These are phyloP conservation scores for Ophiocytium majus DNA, from an alignment of 352 stramenopile species.

Conservation along the genomic window DNA sequence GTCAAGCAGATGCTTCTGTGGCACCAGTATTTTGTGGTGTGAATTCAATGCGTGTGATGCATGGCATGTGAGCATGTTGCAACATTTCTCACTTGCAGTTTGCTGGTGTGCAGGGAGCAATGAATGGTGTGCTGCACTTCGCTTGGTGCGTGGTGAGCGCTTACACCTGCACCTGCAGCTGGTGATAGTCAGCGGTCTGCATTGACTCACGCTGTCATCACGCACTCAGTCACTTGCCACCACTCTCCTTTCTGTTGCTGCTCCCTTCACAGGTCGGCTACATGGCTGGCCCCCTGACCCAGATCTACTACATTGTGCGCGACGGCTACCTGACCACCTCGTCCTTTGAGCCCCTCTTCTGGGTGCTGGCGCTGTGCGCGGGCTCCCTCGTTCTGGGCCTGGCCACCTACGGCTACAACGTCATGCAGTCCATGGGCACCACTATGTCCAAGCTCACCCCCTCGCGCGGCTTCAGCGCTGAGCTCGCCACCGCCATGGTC, in stretches of 20 bases:
- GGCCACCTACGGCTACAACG: conserved; percentile 66
- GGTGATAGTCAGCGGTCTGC: no score
- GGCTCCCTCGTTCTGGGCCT: conserved; percentile 63
- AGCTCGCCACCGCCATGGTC: conserved; percentile 67
- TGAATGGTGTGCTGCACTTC: no score
- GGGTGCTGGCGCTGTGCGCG: conserved; percentile 57
- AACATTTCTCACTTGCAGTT: no score
- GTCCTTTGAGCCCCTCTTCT: conserved; percentile 31
- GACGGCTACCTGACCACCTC: conserved; percentile 51
- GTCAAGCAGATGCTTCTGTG: no score
- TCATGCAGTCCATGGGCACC: conserved; percentile 66
- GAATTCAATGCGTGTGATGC: no score
- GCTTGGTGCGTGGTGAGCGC: no score
- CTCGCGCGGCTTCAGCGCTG: conserved; percentile 68
- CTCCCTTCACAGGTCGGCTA: conserved; percentile 24
- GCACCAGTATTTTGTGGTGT: no score
- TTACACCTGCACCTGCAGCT: no score
- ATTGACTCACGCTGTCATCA: neutral
- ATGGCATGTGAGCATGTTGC: no score
- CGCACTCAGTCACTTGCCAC: neutral
- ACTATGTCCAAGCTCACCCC: conserved; percentile 61
- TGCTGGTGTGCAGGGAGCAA: no score
- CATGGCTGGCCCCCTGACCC: conserved; percentile 62
- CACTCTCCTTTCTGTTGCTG: neutral
- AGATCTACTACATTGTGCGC: conserved; percentile 66